These are phyloP conservation scores for Dendrocalamus latiflorus DNA, from an alignment of 202 grass and related monocot genomes.

Conservation along the genomic window DNA sequence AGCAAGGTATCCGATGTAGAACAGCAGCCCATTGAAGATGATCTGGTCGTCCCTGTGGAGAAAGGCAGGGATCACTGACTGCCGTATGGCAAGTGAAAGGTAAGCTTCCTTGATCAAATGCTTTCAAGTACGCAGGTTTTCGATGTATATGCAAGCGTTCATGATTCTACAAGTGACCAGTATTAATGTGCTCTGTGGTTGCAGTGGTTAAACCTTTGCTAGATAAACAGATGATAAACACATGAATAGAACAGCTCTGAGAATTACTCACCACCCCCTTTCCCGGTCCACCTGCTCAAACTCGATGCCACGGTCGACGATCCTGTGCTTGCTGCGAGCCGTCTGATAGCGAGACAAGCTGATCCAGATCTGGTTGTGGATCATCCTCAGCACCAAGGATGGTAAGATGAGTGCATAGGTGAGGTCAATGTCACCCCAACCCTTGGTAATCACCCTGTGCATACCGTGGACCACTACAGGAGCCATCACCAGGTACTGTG, in stretches of 20 bases:
- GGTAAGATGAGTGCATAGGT: slow-evolving; percentile 50
- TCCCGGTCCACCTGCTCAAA: slow-evolving; percentile 94
- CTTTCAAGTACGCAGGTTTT: too few species aligned
- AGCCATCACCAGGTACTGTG: slow-evolving; percentile 73
- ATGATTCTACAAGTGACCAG: background rate
- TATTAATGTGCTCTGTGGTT: background rate
- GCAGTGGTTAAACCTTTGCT: background rate
- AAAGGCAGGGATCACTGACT: background rate
- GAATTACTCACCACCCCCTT: slow-evolving; percentile 50
- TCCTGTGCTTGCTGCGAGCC: slow-evolving; percentile 70
- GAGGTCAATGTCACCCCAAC: slow-evolving; percentile 49
- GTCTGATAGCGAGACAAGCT: slow-evolving; percentile 76
- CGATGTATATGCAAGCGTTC: background rate
- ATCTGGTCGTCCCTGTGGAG: slow-evolving; percentile 88
- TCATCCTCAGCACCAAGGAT: slow-evolving; percentile 50
- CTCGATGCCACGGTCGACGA: slow-evolving; percentile 79
- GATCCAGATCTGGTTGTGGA: slow-evolving; percentile 95
- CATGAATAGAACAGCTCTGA: too few species aligned
- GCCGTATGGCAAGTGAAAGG: background rate
- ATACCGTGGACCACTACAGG: slow-evolving; percentile 52
- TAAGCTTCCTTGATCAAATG: background rate
- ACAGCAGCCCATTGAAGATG: slow-evolving; percentile 63
- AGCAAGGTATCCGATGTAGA: slow-evolving; percentile 39
- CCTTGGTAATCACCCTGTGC: slow-evolving; percentile 32
- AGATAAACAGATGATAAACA: background rate